Base-by-base conservation (phyloP, 2,329 filamentous ascomycete genomes). In the Aspergillus hortae region DNA sequence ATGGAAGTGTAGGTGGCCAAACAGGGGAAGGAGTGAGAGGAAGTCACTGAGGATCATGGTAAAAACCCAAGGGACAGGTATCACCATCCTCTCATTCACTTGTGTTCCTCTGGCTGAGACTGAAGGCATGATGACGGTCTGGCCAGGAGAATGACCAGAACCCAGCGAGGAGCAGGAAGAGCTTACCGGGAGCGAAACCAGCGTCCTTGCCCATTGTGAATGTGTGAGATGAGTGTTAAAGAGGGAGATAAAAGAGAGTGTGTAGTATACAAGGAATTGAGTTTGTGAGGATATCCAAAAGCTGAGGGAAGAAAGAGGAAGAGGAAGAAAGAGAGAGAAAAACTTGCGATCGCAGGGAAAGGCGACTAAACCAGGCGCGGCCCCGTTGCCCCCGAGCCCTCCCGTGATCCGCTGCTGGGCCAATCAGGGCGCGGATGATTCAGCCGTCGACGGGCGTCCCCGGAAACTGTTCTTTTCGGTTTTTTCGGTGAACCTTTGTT, bases 181-280 rank as follows among this genome's bases (percentile, higher is more conserved):
- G 72, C 76, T 61, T 76, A 79, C 76, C 76, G 56, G 71, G 65
- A 65, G 69, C 65, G 67, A 70, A 73, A 67, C 60, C 69, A 67
- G 62, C 63, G 70, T 77, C 77, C 68, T 73, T 78, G 68, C 58
- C 66, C 68, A 71, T 69, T 68, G 61, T 70, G 66, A 65, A 59
- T 48, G 51, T 61, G 51, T 59, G 54, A 52, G 55, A 47, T 55
- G 58, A 56, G 50, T 54, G 67, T 62, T 65, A 56, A 15, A 65
- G 64, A 58, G 65, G 48, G 56, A 44, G 51, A 49, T 47, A 48
- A 46, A 53, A 49, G 42, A 52, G 54, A 56, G 51, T 44, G 51
- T 46, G 55, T 53, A 58, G 53, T 65, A 62, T 51, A 63, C 44
- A 47, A 51, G 56, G 61, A 56, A 64, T 66, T 66, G 55, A 63